phyloP scores from a whole-genome alignment of 352 stramenopile species.

The Pythium chondricola region DNA sequence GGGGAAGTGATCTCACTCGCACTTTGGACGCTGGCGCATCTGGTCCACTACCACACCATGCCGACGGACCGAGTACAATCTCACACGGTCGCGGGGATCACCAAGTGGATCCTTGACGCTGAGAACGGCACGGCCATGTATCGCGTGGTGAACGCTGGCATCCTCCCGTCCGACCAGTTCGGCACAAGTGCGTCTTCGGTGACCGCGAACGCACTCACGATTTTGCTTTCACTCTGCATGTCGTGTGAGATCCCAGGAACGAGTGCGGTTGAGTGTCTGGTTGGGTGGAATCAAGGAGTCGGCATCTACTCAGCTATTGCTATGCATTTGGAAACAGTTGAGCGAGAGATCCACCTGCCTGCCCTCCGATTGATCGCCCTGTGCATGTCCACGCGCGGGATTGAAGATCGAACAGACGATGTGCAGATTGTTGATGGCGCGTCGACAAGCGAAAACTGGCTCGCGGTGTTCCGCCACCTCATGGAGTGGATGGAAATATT shows the following conservation, averaged over 20 bases:
- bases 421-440: background rate
- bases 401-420: background rate
- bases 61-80: background rate
- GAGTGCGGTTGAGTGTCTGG: background rate
- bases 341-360: conserved; percentile 35
- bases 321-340: conserved; percentile 42
- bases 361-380: conserved; percentile 40
- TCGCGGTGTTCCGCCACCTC: conserved; percentile 33
- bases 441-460: conserved; percentile 29
- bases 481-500: conserved; percentile 76
- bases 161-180: conserved; percentile 27
- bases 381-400: conserved; percentile 18
- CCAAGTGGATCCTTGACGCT: conserved; percentile 28
- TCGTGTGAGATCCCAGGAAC: background rate
- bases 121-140: conserved; percentile 20
- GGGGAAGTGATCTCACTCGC: conserved; percentile 26
- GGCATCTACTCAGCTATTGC: conserved; percentile 35
- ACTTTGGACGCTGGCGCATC: conserved; percentile 39
- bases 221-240: conserved; percentile 24
- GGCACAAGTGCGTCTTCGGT: conserved; percentile 22
- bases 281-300: conserved; percentile 12
- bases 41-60: conserved; percentile 19
- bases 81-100: conserved; percentile 16
- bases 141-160: conserved; percentile 26
- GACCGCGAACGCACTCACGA: conserved; percentile 32